phyloP scores from a whole-genome alignment of 805 yeast species.

The Wickerhamomyces rabaulensis region DNA sequence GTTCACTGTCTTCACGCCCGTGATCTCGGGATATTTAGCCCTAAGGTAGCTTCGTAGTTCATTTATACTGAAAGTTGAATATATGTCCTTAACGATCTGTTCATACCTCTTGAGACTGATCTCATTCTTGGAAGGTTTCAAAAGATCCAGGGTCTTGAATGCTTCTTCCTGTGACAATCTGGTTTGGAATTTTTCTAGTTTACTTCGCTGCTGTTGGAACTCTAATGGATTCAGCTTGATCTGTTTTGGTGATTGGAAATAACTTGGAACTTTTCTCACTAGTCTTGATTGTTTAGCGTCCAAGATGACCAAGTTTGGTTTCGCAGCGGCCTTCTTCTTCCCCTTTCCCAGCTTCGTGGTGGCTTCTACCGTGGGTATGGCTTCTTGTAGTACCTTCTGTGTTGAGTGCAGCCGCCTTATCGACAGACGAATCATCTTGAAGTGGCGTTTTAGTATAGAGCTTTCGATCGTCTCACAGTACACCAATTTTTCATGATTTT shows the following conservation, averaged over 20 bases:
- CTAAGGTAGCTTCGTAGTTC: slow-evolving; percentile 15
- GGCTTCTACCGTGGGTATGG: background rate
- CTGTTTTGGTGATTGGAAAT: background rate
- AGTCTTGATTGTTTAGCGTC: slow-evolving; percentile 18
- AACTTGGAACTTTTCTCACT: slow-evolving; percentile 5
- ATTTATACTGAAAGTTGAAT: slow-evolving; percentile 9
- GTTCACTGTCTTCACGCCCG: background rate
- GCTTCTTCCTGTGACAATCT: slow-evolving; percentile 7
- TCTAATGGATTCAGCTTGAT: background rate
- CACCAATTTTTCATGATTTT: background rate
- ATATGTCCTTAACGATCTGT: slow-evolving; percentile 13
- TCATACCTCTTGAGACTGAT: slow-evolving; percentile 16
- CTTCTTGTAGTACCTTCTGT: background rate
- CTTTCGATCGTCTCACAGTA: too few relatives aligned
- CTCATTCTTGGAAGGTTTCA: slow-evolving; percentile 12
- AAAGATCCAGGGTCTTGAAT: slow-evolving; percentile 4
- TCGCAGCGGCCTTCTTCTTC: slow-evolving; percentile 20
- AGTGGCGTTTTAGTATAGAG: too few relatives aligned
- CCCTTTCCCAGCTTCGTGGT: slow-evolving; percentile 15
- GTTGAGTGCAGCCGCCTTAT: background rate
- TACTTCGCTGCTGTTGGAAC: slow-evolving; percentile 4
- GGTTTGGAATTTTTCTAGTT: slow-evolving; percentile 3
- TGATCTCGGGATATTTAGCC: slow-evolving; percentile 4
- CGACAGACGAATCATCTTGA: background rate
- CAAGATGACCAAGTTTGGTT: slow-evolving; percentile 19